Evolutionary conservation across 1,139 yeast genomes (phyloP), one percentile per base, ranked within the genome.

Genomic region (Yamadazyma spencermartinsiae): DNA sequence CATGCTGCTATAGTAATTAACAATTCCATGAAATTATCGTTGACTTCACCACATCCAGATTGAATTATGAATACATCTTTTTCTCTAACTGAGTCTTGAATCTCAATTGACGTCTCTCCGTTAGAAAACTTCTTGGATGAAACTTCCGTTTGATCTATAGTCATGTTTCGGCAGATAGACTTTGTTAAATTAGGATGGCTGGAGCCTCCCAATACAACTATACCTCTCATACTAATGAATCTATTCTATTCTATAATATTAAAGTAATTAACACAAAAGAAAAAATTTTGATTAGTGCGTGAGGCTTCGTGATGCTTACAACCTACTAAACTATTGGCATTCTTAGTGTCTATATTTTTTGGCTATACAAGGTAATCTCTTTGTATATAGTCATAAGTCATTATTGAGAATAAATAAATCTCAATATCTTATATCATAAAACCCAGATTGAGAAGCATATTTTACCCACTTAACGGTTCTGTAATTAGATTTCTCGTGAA

Each of bases 1-100:
- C 98, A 90, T 4, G 98, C 98, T 13, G 95, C 84, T 35, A 94
- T 80, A 74, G 88, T 81, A 50, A 94, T 86, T 50, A 92, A 66
- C 37, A 94, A 71, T 63, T 94, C 98, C 60, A 94, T 76, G 51
- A 94, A 85, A 54, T 80, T 83, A 60, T 92, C 98, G 60, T 94
- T 94, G 33, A 90, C 96, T 53, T 85, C 81, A 10, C 96, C 96
- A 55, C 94, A 85, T 3, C 92, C 88, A 25, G 82, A 71, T 55
- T 84, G 92, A 31, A 84, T 66, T 34, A 90, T 94, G 55, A 84
- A 90, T 3, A 90, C 97, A 61, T 89, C 96, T 63, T 89, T 90
- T 51, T 88, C 97, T 58, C 97, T 76, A 27, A 90, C 97, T 10
- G 95, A 83, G 54, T 86, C 94, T 41, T 76, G 76, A 42, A 90